Evolutionary conservation across 139 green algal species (phyloP).

Genomic region (Trebouxia sp.): DNA sequence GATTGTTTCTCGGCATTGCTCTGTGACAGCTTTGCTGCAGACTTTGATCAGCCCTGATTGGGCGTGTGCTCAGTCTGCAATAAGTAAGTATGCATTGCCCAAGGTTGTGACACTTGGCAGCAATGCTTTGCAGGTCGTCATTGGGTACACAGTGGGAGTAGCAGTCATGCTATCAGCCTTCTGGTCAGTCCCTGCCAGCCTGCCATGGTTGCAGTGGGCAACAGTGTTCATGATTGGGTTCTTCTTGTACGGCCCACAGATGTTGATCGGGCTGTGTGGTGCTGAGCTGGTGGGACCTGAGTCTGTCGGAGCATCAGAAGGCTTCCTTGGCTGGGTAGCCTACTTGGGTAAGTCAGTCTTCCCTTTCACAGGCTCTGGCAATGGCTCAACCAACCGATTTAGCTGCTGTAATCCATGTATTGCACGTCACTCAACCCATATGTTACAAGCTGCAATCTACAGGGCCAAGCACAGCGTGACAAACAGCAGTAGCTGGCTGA

Average conservation of each 20-base stretch:
- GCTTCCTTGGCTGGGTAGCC: conserved; percentile 89
- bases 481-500: no score
- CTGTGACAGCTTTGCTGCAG: neutral
- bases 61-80: neutral
- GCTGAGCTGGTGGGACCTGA: conserved; percentile 84
- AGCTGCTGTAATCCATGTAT: no score
- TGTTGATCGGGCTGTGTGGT: conserved; percentile 58
- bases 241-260: conserved; percentile 73
- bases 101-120: neutral
- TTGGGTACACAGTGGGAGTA: conserved; percentile 93
- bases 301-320: conserved; percentile 84
- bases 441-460: neutral
- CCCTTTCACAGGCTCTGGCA: no score
- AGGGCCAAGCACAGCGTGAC: no score
- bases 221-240: conserved; percentile 93
- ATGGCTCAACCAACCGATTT: no score
- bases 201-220: conserved; percentile 78
- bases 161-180: conserved; percentile 77
- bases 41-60: neutral
- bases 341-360: conserved; percentile 62
- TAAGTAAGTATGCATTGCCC: neutral
- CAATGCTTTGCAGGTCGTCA: conserved; percentile 79
- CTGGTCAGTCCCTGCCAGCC: conserved; percentile 58
- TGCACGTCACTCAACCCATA: no score
- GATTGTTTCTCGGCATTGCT: neutral